Conservation (phyloP, 148 eudicot genomes). For the Fallopia convolvulus region DNA sequence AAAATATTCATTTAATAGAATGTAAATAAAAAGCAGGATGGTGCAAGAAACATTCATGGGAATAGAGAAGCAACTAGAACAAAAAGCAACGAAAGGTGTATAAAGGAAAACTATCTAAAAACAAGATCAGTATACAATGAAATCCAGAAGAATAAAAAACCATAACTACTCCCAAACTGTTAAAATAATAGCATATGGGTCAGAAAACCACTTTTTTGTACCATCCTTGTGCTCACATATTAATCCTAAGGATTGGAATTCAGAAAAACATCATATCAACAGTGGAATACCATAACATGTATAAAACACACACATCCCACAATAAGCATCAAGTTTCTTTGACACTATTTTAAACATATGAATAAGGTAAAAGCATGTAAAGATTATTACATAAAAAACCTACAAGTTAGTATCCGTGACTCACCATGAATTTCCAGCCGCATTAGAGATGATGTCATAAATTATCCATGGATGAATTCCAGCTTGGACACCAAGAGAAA, state of each 20-base stretch:
- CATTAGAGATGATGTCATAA: constrained; percentile 90
- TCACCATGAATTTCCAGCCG: constrained; percentile 98
- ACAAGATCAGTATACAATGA: not conserved
- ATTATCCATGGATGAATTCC: constrained; percentile 87
- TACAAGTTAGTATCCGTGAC: not conserved
- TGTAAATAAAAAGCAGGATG: not conserved
- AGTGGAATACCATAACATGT: not conserved
- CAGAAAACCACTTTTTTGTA: constrained; percentile 1
- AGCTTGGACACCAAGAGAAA: constrained; percentile 86
- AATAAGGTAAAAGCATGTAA: not conserved
- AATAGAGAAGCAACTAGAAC: not conserved
- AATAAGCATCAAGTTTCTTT: not conserved
- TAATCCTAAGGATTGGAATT: not conserved
- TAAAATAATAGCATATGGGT: not conserved
- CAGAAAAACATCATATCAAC: not conserved
- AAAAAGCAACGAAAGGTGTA: not conserved
- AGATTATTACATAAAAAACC: not conserved
- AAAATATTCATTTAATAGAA: not conserved
- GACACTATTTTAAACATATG: not conserved
- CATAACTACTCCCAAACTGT: not conserved
- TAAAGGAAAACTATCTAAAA: not conserved
- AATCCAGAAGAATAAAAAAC: not conserved
- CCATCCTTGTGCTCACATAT: not conserved
- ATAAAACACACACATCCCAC: not conserved
- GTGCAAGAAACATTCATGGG: not conserved